Conservation (phyloP, 495 filamentous ascomycete genomes). For the Jackrogersella multiformis region DNA sequence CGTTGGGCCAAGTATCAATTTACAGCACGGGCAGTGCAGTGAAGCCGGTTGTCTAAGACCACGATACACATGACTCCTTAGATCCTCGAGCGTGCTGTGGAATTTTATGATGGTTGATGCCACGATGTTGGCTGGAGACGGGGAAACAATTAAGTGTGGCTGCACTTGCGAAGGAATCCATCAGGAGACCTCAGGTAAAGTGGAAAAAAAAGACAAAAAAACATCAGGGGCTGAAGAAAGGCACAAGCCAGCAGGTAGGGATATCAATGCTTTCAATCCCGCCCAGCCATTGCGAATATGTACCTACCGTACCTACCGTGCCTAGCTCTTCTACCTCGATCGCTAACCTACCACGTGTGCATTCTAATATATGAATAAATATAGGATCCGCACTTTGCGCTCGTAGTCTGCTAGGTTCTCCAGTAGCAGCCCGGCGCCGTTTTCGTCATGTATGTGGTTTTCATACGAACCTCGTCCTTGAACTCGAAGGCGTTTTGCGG, state of each 20-base stretch:
- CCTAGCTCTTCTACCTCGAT: conserved; percentile 21
- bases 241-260: conserved; percentile 30
- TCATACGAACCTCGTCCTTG: conserved; percentile 15
- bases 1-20: conserved; percentile 24
- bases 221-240: conserved; percentile 36
- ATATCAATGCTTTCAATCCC: conserved; percentile 30
- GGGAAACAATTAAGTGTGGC: conserved; percentile 31
- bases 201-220: conserved; percentile 35
- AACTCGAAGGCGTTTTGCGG: conserved; percentile 11
- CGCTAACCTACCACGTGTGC: conserved; percentile 38
- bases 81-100: conserved; percentile 17
- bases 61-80: conserved; percentile 17
- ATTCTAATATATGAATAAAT: conserved; percentile 38
- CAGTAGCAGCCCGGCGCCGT: conserved; percentile 19
- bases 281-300: conserved; percentile 31
- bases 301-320: conserved; percentile 19
- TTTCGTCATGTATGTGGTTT: conserved; percentile 8
- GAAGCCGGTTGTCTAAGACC: conserved; percentile 13
- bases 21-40: conserved; percentile 22
- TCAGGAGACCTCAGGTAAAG: conserved; percentile 27
- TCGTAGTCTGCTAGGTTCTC: conserved; percentile 15
- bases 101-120: conserved; percentile 40
- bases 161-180: conserved; percentile 35
- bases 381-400: conserved; percentile 37
- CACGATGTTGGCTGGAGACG: conserved; percentile 30